Evolutionary conservation across 345 rosid genomes (phyloP).

Genomic region (Eutrema yunnanense): DNA sequence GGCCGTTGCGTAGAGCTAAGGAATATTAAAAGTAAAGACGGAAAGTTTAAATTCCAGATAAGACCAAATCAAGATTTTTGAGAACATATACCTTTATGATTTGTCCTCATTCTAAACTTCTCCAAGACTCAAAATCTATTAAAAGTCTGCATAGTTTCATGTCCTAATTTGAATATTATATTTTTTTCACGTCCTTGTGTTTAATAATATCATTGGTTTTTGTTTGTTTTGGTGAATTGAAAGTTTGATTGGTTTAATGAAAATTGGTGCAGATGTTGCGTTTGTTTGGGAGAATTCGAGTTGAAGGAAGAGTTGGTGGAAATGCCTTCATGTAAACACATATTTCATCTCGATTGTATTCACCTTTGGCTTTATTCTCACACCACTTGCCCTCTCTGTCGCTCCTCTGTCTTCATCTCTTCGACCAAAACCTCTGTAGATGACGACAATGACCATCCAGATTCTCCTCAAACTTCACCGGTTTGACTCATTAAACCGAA

Average conservation of each 20-base stretch:
- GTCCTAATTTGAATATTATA: not conserved
- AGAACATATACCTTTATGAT: constrained; percentile 1
- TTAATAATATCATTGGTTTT: not conserved
- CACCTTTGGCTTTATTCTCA: constrained; percentile 75
- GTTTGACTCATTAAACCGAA: constrained; percentile 7
- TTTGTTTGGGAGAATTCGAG: constrained; percentile 90
- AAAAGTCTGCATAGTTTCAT: not conserved
- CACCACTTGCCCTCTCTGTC: constrained; percentile 89
- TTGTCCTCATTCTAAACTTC: not conserved
- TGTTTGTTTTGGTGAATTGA: not conserved
- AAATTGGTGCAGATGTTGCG: constrained; percentile 61
- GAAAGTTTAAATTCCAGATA: constrained; percentile 21
- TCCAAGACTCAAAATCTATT: not conserved
- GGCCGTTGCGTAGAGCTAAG: constrained; percentile 24
- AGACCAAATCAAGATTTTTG: constrained; percentile 11
- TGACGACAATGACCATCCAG: not conserved
- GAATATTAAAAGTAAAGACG: constrained; percentile 19
- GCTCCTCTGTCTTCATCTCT: constrained; percentile 49
- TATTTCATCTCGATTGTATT: constrained; percentile 84
- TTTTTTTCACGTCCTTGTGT: not conserved
- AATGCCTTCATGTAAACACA: constrained; percentile 81
- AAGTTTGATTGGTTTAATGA: constrained; percentile 4
- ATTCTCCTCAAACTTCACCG: constrained; percentile 17
- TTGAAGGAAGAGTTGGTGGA: constrained; percentile 79
- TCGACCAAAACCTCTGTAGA: constrained; percentile 16